phyloP scores from a whole-genome alignment of 2,329 filamentous ascomycete species.

The Penicillium sclerotiorum region DNA sequence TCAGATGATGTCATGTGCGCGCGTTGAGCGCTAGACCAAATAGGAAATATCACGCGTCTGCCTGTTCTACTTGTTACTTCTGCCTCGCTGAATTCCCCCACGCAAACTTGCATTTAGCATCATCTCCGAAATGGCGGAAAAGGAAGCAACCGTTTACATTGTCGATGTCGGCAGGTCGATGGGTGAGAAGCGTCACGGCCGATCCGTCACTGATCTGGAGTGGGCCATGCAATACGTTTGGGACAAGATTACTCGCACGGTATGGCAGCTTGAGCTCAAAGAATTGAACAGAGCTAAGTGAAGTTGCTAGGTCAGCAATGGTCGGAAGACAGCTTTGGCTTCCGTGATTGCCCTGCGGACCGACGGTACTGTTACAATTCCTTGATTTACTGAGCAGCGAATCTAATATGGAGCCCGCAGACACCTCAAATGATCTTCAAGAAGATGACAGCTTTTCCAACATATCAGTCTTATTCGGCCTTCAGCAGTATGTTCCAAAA shows the following conservation, averaged over 20 bases:
- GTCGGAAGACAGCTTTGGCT: slow-evolving; percentile 71
- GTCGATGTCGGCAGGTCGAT: slow-evolving; percentile 88
- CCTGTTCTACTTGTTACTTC: slow-evolving; percentile 32
- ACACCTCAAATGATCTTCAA: slow-evolving; percentile 68
- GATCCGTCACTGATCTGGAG: slow-evolving; percentile 78
- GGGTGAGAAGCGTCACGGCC: slow-evolving; percentile 70
- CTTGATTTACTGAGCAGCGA: not conserved
- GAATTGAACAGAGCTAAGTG: not conserved
- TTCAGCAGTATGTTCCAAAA: slow-evolving; percentile 64
- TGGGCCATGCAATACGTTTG: slow-evolving; percentile 91
- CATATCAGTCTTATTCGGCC: slow-evolving; percentile 69
- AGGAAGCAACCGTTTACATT: slow-evolving; percentile 91
- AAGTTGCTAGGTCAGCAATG: slow-evolving; percentile 56
- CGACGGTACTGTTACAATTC: slow-evolving; percentile 53
- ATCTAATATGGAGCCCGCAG: slow-evolving; percentile 35
- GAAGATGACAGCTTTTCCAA: slow-evolving; percentile 74
- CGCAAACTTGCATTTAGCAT: slow-evolving; percentile 2
- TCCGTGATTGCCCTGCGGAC: slow-evolving; percentile 85
- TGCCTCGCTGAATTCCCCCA: slow-evolving; percentile 9
- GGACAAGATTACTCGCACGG: slow-evolving; percentile 83
- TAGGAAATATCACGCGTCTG: slow-evolving; percentile 47
- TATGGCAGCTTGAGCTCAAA: slow-evolving; percentile 45
- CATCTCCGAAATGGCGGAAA: slow-evolving; percentile 72
- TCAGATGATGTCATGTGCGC: slow-evolving; percentile 45
- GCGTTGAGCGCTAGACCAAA: slow-evolving; percentile 36